These are phyloP conservation scores for Vitis hybrid DNA, from an alignment of 177 flowering plant species.

Conservation along the genomic window DNA sequence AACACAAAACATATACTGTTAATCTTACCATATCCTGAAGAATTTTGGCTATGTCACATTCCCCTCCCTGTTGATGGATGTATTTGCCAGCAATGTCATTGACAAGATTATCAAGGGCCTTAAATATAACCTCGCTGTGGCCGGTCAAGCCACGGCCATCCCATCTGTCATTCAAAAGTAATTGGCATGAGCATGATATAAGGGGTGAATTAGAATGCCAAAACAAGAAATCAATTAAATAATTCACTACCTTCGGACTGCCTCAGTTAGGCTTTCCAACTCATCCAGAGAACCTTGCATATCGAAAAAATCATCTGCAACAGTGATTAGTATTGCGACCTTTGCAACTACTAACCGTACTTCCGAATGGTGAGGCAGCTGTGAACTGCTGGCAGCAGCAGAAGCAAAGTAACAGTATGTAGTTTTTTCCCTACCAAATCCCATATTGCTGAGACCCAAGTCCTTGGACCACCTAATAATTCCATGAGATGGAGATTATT, in stretches of 20 bases:
- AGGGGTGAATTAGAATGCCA: neutral
- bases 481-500: no score
- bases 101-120: constrained; percentile 30
- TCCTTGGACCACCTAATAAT: neutral
- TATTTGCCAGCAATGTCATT: constrained; percentile 10
- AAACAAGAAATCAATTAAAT: no score
- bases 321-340: no score
- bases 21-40: constrained; percentile 26
- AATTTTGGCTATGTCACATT: constrained; percentile 8
- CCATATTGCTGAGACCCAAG: neutral
- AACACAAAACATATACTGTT: neutral
- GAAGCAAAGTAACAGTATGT: neutral
- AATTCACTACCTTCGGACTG: no score
- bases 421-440: neutral
- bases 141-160: constrained; percentile 26
- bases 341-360: no score
- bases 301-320: no score
- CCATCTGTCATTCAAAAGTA: constrained; percentile 24
- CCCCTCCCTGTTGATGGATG: constrained; percentile 11
- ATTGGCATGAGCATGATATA: no score
- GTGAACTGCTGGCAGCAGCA: neutral
- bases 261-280: no score
- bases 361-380: no score
- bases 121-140: constrained; percentile 29
- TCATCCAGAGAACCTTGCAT: no score